These are phyloP conservation scores for Phytophthora quininea DNA, from an alignment of 352 stramenopile genomes.

Conservation along the genomic window DNA sequence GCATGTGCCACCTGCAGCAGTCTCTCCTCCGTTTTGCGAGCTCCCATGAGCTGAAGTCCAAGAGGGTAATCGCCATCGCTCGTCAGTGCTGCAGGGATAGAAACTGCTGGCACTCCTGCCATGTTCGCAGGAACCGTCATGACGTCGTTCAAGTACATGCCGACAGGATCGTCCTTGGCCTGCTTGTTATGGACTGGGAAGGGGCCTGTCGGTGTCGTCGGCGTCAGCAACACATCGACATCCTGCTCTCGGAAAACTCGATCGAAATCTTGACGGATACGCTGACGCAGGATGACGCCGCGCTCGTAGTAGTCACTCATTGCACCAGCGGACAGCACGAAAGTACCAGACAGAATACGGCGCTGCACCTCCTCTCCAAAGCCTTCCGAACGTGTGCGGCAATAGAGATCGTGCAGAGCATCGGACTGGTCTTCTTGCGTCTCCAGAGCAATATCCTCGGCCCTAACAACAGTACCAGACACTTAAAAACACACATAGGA, in stretches of 20 bases:
- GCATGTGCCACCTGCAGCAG: constrained; percentile 68
- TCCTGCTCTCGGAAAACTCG: constrained; percentile 55
- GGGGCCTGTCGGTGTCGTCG: constrained; percentile 84
- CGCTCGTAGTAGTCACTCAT: constrained; percentile 92
- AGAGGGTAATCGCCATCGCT: constrained; percentile 65
- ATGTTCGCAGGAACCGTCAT: constrained; percentile 92
- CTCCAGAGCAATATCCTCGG: constrained; percentile 55
- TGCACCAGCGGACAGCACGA: constrained; percentile 86
- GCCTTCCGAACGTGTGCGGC: constrained; percentile 83
- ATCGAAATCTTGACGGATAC: constrained; percentile 81
- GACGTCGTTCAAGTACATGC: constrained; percentile 92
- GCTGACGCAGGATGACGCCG: constrained; percentile 78
- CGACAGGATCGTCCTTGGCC: constrained; percentile 70
- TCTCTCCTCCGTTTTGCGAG: constrained; percentile 63
- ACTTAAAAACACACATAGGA: constrained; percentile 8
- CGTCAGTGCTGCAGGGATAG: constrained; percentile 72
- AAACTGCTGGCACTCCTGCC: constrained; percentile 86
- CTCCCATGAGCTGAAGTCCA: constrained; percentile 81
- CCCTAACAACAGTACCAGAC: constrained; percentile 34
- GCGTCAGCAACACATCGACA: constrained; percentile 87
- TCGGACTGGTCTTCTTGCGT: constrained; percentile 73
- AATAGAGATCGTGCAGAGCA: constrained; percentile 87
- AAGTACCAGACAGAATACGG: constrained; percentile 91
- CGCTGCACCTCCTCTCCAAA: constrained; percentile 93
- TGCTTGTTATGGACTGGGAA: constrained; percentile 70